phyloP scores from a whole-genome alignment of 1,139 yeast genomes.

The Barnettozyma hawaiiensis region DNA sequence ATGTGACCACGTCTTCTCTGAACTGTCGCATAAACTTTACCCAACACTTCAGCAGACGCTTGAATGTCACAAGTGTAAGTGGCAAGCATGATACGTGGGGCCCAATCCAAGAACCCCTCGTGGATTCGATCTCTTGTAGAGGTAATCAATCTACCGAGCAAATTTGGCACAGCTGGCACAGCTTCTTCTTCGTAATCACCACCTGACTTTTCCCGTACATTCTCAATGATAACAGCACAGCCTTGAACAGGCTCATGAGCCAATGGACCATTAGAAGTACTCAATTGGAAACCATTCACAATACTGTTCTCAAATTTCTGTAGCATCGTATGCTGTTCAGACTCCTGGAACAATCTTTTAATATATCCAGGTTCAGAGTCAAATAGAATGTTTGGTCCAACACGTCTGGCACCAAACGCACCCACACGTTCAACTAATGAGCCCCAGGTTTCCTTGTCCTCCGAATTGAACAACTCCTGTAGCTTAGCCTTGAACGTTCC shows the following conservation, averaged over 20 bases:
- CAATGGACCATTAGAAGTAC: conserved; percentile 81
- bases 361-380: conserved; percentile 44
- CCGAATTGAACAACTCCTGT: conserved; percentile 30
- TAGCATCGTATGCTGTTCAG: conserved; percentile 25
- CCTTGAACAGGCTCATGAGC: conserved; percentile 89
- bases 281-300: conserved; percentile 79
- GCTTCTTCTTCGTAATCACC: conserved; percentile 16
- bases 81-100: conserved; percentile 87
- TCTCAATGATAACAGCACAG: conserved; percentile 48
- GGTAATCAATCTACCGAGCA: conserved; percentile 69
- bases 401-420: conserved; percentile 71
- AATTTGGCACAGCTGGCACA: conserved; percentile 27
- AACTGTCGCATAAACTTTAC: conserved; percentile 92
- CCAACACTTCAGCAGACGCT: conserved; percentile 89
- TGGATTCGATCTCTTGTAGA: conserved; percentile 71
- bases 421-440: conserved; percentile 41
- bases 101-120: conserved; percentile 63
- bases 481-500: conserved; percentile 33
- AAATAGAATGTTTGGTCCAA: conserved; percentile 71
- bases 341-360: conserved; percentile 25
- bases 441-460: conserved; percentile 25
- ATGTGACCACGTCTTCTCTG: conserved; percentile 84
- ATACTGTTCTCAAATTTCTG: conserved; percentile 61
- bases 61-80: conserved; percentile 94
- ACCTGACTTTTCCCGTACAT: conserved; percentile 35